A percentile compares a stretch with the other conserved stretches of the same genome.
phyloP scores from a whole-genome alignment of 2,329 filamentous ascomycete genomes.

The Penicillium verrucosum region DNA sequence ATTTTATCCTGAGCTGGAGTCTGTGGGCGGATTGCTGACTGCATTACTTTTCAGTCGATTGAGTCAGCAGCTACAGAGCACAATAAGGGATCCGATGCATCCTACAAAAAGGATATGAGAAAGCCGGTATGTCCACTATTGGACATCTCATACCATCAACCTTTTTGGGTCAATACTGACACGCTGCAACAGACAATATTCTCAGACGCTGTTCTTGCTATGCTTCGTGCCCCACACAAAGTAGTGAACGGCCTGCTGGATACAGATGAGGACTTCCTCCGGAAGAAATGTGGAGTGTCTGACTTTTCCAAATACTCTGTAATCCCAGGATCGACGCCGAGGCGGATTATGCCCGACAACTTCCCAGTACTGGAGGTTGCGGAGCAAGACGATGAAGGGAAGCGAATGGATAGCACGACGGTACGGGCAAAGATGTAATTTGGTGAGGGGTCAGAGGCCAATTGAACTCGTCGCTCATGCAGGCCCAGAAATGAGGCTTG shows the following conservation, averaged over 20 bases:
- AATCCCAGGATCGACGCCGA: slow-evolving; percentile 60
- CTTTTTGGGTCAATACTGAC: neutral
- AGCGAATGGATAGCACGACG: slow-evolving; percentile 62
- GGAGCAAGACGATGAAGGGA: slow-evolving; percentile 78
- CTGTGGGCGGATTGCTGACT: neutral
- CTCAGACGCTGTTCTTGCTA: slow-evolving; percentile 72
- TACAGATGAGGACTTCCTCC: slow-evolving; percentile 78
- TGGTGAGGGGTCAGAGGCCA: neutral
- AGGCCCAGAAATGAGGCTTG: neutral
- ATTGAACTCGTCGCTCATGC: neutral
- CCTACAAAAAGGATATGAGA: slow-evolving; percentile 58
- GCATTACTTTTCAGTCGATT: slow-evolving; percentile 52
- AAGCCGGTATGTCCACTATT: slow-evolving; percentile 48
- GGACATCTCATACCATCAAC: neutral
- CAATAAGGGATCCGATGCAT: slow-evolving; percentile 46
- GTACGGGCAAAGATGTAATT: slow-evolving; percentile 28
- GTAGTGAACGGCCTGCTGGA: slow-evolving; percentile 68
- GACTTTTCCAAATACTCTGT: slow-evolving; percentile 73
- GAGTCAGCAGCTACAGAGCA: slow-evolving; percentile 70
- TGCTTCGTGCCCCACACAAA: slow-evolving; percentile 59
- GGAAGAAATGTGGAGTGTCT: slow-evolving; percentile 58
- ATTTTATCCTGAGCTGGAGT: neutral
- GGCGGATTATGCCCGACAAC: slow-evolving; percentile 72
- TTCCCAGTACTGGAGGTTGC: slow-evolving; percentile 69
- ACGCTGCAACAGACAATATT: slow-evolving; percentile 57